Evolutionary conservation across 2,329 filamentous ascomycete genomes (phyloP).

Genomic region (Ophiostoma sp.): DNA sequence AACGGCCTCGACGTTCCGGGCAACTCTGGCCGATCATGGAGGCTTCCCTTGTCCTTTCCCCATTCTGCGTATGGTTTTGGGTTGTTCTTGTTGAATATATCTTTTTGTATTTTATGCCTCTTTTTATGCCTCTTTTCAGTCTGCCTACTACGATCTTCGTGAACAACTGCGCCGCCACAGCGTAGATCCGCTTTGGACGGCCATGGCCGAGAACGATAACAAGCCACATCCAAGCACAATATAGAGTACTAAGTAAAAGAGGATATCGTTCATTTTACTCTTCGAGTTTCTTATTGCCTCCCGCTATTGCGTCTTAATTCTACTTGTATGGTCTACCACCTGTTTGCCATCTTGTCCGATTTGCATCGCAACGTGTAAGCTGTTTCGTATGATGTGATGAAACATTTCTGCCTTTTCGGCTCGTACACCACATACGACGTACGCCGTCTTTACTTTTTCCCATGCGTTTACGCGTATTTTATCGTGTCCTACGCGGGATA

Average conservation of each 20-base stretch:
- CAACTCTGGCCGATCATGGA: background rate
- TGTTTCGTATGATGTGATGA: slow-evolving; percentile 4
- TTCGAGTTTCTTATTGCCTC: background rate
- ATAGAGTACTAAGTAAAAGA: too few relatives aligned
- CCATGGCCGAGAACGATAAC: background rate
- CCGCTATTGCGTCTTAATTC: background rate
- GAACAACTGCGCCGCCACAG: background rate
- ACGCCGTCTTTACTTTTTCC: background rate
- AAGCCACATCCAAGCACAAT: too few relatives aligned
- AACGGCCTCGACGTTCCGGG: background rate
- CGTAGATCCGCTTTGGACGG: background rate
- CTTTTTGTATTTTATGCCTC: background rate
- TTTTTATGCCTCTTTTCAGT: background rate
- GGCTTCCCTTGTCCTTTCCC: background rate
- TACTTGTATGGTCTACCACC: background rate
- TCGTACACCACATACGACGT: too few relatives aligned
- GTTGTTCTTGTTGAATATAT: background rate
- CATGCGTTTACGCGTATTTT: background rate
- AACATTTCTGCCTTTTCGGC: background rate
- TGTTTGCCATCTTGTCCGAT: background rate
- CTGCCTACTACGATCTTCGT: background rate
- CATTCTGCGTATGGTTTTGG: background rate
- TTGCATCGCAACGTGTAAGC: background rate
- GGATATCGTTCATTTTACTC: background rate
- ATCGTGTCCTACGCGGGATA: background rate